phyloP scores from a whole-genome alignment of 495 filamentous ascomycete species.

The Trichoderma parareesei region DNA sequence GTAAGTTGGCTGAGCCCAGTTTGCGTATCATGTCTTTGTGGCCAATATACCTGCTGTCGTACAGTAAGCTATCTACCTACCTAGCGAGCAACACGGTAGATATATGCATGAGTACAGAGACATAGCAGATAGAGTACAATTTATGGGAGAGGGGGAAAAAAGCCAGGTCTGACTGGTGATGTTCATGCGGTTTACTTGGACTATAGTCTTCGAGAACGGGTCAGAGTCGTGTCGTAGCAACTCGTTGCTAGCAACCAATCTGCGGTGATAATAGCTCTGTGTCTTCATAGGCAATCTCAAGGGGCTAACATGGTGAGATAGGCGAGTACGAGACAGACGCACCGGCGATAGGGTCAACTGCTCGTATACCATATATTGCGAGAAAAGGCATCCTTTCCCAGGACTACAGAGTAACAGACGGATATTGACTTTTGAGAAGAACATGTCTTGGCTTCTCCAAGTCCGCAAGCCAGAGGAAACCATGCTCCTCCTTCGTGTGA shows the following conservation, averaged over 20 bases:
- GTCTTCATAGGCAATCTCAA: no score
- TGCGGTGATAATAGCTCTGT: no score
- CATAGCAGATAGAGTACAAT: neutral
- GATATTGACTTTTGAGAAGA: constrained; percentile 64
- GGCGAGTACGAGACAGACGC: no score
- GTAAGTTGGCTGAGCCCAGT: constrained; percentile 8
- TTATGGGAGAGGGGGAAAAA: no score
- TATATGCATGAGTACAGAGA: neutral
- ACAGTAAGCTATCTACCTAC: neutral
- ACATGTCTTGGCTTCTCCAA: constrained; percentile 27
- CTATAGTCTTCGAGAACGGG: no score
- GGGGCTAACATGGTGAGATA: no score
- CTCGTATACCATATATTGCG: neutral
- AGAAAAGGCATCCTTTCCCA: neutral
- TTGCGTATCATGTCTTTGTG: constrained; percentile 30
- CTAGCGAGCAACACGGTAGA: neutral
- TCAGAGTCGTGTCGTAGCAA: no score
- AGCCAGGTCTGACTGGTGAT: neutral
- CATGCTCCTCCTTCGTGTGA: constrained; percentile 11
- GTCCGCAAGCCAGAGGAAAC: constrained; percentile 1
- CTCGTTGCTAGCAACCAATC: no score
- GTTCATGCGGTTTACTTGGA: neutral
- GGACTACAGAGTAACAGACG: constrained; percentile 5
- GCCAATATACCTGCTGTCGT: neutral
- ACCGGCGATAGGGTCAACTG: no score